Percentiles rank a stretch among this genome's conserved stretches.
These are phyloP conservation scores for Kwoniella sp. DNA, from an alignment of 768 basidiomycete species.

Conservation along the genomic window DNA sequence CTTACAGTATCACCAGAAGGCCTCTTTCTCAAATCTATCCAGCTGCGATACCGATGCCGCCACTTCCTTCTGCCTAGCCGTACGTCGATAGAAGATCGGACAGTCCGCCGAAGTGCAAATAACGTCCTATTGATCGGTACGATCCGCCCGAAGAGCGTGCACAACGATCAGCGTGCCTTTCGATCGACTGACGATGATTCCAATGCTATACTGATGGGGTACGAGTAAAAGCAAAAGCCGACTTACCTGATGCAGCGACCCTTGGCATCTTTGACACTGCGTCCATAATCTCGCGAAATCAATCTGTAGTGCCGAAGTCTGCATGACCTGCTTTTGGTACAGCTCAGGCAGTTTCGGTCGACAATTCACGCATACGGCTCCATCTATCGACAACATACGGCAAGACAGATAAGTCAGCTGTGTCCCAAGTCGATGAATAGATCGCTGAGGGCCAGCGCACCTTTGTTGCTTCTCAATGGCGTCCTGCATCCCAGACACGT, in stretches of 20 bases:
- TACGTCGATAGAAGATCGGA: constrained; percentile 97
- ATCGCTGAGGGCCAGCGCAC: no score
- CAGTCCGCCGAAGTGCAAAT: constrained; percentile 96
- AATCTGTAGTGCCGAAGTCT: constrained; percentile 78
- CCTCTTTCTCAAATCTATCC: constrained; percentile 73
- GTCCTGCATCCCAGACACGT: constrained; percentile 97
- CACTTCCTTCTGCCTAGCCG: constrained; percentile 97
- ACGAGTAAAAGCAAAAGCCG: neutral
- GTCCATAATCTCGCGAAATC: constrained; percentile 96
- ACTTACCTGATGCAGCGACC: constrained; percentile 80
- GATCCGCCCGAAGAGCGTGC: no score
- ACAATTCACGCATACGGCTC: constrained; percentile 94
- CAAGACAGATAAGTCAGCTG: no score
- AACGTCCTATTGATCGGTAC: constrained; percentile 85
- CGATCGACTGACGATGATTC: neutral
- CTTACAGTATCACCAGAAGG: no score
- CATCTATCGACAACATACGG: no score
- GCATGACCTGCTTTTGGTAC: constrained; percentile 77
- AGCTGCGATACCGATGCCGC: constrained; percentile 77
- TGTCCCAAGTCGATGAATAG: no score
- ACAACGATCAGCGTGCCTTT: no score
- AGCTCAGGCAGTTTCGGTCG: constrained; percentile 80
- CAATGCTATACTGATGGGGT: no score
- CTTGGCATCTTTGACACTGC: constrained; percentile 97
- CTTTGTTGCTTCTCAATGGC: constrained; percentile 74